phyloP scores from a whole-genome alignment of 2,329 filamentous ascomycete species.

The Hortaea sp. region DNA sequence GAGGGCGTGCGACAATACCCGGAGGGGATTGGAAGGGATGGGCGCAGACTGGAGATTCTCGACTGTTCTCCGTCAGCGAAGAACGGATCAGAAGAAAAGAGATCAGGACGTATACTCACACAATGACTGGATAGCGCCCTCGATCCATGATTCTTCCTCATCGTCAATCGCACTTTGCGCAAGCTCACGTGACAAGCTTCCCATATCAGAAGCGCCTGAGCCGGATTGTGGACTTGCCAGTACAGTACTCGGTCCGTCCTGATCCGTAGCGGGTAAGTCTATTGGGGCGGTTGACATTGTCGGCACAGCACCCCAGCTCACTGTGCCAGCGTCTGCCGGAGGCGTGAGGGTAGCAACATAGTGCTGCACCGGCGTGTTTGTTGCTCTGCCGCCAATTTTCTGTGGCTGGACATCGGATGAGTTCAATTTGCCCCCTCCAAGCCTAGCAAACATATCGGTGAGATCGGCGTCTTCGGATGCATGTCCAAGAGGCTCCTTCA shows the following conservation, averaged over 20 bases:
- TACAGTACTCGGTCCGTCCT: conserved; percentile 11
- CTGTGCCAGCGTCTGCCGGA: conserved; percentile 32
- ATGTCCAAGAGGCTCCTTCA: not conserved
- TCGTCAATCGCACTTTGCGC: not conserved
- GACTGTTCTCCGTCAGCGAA: conserved; percentile 19
- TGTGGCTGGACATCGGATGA: not conserved
- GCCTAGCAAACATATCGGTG: conserved; percentile 5
- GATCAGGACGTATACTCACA: conserved; percentile 12
- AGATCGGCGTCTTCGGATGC: not conserved
- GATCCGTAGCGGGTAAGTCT: conserved; percentile 32
- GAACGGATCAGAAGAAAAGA: not conserved
- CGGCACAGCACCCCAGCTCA: conserved; percentile 30
- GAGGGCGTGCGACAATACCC: conserved; percentile 51
- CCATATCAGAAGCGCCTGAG: not conserved
- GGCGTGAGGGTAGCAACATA: conserved; percentile 36
- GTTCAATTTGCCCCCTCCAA: not conserved
- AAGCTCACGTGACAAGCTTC: not conserved
- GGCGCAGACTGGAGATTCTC: conserved; percentile 24
- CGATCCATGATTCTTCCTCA: conserved; percentile 14
- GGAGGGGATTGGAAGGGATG: conserved; percentile 34
- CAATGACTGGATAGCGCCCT: conserved; percentile 18
- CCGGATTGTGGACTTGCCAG: not conserved
- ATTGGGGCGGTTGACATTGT: conserved; percentile 26
- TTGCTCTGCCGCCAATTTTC: not conserved
- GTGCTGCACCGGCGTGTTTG: not conserved